Evolutionary conservation across 257 asterid genomes (phyloP).

Genomic region (Solanum megistacrolobum): DNA sequence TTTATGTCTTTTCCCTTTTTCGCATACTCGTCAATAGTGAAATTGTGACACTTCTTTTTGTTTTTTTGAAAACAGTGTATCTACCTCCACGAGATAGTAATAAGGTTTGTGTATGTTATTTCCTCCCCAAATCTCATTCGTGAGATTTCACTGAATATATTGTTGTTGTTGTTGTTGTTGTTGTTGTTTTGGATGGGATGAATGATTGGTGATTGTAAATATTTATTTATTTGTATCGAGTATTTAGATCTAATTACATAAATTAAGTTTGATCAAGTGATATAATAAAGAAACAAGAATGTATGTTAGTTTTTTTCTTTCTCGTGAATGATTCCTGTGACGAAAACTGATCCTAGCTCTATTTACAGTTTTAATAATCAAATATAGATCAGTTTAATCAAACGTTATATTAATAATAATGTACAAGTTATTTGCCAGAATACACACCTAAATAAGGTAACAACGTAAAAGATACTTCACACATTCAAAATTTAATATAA

Average conservation of each 20-base stretch:
- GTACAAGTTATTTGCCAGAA: not conserved
- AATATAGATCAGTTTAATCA: not conserved
- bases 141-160: too few species aligned
- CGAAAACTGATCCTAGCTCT: not conserved
- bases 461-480: not conserved
- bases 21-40: not conserved
- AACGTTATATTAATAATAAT: not conserved
- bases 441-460: not conserved
- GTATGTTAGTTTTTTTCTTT: not conserved
- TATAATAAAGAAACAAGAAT: not conserved
- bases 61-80: too few species aligned
- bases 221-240: not conserved
- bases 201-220: not conserved
- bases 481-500: not conserved
- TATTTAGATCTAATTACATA: not conserved
- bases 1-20: not conserved
- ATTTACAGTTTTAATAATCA: not conserved
- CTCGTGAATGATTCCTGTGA: not conserved
- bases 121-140: rapidly evolving
- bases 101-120: too few species aligned
- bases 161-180: too few species aligned
- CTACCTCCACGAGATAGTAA: too few species aligned
- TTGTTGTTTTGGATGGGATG: not conserved
- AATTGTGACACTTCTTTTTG: not conserved
- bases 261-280: not conserved